These are phyloP conservation scores for Arthrobotrys pseudoclavata DNA, from an alignment of 2,329 filamentous ascomycete genomes.

Conservation along the genomic window DNA sequence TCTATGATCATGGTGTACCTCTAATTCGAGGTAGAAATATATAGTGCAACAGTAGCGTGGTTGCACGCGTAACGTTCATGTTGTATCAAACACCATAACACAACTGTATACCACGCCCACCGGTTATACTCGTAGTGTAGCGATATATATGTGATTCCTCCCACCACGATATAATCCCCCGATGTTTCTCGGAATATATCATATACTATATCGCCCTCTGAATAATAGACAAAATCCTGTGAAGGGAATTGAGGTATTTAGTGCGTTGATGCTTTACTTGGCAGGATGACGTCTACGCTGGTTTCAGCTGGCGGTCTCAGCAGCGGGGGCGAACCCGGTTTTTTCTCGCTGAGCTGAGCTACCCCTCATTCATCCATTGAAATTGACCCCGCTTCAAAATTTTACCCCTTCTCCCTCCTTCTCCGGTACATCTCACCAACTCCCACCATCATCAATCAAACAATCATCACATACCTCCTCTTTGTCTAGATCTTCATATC, in stretches of 20 bases:
- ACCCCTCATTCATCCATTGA: slow-evolving; percentile 14
- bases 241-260: slow-evolving; percentile 23
- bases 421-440: slow-evolving; percentile 32
- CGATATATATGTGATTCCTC: not conserved
- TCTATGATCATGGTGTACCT: not conserved
- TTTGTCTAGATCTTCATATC: slow-evolving; percentile 27
- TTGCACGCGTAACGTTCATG: not conserved
- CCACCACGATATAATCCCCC: not conserved
- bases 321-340: slow-evolving; percentile 7
- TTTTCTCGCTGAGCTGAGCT: slow-evolving; percentile 26
- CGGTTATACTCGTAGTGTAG: too few relatives aligned
- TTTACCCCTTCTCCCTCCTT: slow-evolving; percentile 22
- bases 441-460: slow-evolving; percentile 19
- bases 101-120: too few relatives aligned
- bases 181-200: not conserved
- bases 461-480: not conserved
- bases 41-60: not conserved
- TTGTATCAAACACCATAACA: not conserved
- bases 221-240: too few relatives aligned
- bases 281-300: slow-evolving; percentile 41
- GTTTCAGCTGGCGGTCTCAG: slow-evolving; percentile 5
- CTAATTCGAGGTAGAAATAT: not conserved
- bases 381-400: slow-evolving; percentile 41
- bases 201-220: not conserved
- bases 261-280: slow-evolving; percentile 26